Conservation (phyloP, 108 stramenopile species). For the Asterionellopsis glacialis region DNA sequence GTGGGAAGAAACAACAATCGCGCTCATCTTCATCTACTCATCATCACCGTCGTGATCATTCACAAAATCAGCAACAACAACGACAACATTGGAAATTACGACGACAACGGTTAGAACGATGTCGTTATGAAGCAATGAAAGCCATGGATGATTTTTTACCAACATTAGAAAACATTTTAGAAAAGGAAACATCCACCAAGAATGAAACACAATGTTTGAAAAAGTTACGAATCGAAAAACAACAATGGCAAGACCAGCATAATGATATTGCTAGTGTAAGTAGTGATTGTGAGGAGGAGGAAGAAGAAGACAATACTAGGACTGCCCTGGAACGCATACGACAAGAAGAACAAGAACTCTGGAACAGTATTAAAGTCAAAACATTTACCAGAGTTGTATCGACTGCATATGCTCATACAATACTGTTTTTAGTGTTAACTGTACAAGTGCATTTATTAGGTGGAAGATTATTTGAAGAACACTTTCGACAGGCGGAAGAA, state of each 20-base stretch:
- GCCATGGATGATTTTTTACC: constrained; percentile 7
- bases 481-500: neutral
- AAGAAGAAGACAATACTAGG: neutral
- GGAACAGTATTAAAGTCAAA: constrained; percentile 35
- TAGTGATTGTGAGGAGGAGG: neutral
- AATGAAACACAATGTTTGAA: constrained; percentile 10
- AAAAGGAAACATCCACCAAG: neutral
- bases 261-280: neutral
- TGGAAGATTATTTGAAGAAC: constrained; percentile 19
- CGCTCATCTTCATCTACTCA: neutral
- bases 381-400: constrained; percentile 37
- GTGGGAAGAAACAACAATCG: neutral
- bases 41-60: neutral
- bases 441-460: constrained; percentile 44
- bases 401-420: constrained; percentile 40
- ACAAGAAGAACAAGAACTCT: constrained; percentile 8
- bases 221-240: constrained; percentile 9
- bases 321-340: neutral
- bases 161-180: neutral
- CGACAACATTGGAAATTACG: constrained; percentile 2
- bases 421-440: constrained; percentile 41
- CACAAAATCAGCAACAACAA: neutral
- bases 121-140: constrained; percentile 1
- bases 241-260: neutral
- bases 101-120: constrained; percentile 3